Percentiles rank a stretch among this genome's conserved stretches.
phyloP scores from a whole-genome alignment of 306 rosid species.

The Trifolium dubium region DNA sequence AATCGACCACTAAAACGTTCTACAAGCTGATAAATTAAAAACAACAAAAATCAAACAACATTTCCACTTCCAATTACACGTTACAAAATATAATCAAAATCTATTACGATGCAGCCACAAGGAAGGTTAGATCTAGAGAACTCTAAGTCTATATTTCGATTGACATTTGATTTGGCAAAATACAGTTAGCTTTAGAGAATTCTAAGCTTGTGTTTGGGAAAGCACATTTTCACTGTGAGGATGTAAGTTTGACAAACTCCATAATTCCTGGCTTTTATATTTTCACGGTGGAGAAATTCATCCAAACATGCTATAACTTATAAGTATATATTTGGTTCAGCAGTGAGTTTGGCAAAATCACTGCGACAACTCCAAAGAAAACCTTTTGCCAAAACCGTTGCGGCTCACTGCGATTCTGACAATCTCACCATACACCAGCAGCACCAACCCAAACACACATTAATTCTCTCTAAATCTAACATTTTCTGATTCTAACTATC shows the following conservation, averaged over 20 bases:
- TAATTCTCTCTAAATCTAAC: neutral
- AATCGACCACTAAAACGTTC: slow-evolving; percentile 86
- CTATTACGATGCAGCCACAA: neutral
- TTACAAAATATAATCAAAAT: neutral
- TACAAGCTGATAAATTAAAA: slow-evolving; percentile 51
- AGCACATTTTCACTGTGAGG: no score
- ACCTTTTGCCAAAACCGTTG: neutral
- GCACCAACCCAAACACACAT: neutral
- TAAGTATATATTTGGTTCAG: neutral
- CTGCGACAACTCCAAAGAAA: neutral
- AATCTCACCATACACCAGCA: no score
- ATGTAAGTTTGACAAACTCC: no score
- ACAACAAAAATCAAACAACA: slow-evolving; percentile 24
- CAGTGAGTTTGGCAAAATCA: neutral
- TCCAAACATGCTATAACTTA: no score
- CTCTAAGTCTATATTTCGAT: neutral
- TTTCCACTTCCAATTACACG: slow-evolving; percentile 3
- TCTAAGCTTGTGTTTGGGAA: no score
- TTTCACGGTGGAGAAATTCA: no score
- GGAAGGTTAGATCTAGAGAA: neutral
- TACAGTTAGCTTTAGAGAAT: no score
- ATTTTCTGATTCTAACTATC: no score
- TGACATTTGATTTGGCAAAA: no score
- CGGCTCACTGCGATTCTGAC: neutral
- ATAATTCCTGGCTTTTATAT: no score